Percentiles rank a stretch among this genome's conserved stretches.
phyloP scores from a whole-genome alignment of 1,284 basidiomycete genomes.

The Leccinum solheimii region DNA sequence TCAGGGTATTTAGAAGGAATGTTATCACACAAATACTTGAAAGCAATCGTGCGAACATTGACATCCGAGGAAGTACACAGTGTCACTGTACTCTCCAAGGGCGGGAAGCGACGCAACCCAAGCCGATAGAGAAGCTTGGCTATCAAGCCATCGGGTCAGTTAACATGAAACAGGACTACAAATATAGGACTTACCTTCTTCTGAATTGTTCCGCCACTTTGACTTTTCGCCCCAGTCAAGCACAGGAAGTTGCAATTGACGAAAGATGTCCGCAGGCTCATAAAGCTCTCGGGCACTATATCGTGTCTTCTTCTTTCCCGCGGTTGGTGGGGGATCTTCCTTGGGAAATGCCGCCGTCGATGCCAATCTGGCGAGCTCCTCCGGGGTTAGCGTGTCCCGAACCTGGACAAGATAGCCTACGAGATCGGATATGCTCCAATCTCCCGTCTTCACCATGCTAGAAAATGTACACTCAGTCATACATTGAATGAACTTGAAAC shows the following conservation, averaged over 20 bases:
- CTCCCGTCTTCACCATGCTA: constrained; percentile 84
- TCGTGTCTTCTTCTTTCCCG: constrained; percentile 39
- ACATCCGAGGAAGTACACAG: constrained; percentile 62
- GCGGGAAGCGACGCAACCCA: constrained; percentile 76
- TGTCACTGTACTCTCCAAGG: constrained; percentile 64
- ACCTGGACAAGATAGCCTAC: constrained; percentile 90
- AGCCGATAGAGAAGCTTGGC: constrained; percentile 84
- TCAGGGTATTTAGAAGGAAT: constrained; percentile 61
- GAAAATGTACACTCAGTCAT: not conserved
- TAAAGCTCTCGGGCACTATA: constrained; percentile 75
- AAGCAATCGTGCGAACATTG: constrained; percentile 52
- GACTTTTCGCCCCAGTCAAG: constrained; percentile 82
- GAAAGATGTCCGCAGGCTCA: constrained; percentile 78
- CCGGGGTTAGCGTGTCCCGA: constrained; percentile 62
- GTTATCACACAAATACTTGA: constrained; percentile 81
- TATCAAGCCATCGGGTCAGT: constrained; percentile 33
- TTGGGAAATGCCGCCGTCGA: constrained; percentile 82
- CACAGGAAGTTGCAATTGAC: constrained; percentile 75
- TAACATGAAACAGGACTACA: fast-evolving
- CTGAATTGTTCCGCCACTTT: constrained; percentile 79
- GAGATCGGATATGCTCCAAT: constrained; percentile 79
- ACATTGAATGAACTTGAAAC: not conserved
- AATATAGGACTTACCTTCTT: constrained; percentile 65
- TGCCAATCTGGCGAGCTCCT: constrained; percentile 74
- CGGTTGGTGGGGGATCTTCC: constrained; percentile 44